Base-by-base conservation (phyloP, 2,329 filamentous ascomycete species). In the Ceratocystis variospora region DNA sequence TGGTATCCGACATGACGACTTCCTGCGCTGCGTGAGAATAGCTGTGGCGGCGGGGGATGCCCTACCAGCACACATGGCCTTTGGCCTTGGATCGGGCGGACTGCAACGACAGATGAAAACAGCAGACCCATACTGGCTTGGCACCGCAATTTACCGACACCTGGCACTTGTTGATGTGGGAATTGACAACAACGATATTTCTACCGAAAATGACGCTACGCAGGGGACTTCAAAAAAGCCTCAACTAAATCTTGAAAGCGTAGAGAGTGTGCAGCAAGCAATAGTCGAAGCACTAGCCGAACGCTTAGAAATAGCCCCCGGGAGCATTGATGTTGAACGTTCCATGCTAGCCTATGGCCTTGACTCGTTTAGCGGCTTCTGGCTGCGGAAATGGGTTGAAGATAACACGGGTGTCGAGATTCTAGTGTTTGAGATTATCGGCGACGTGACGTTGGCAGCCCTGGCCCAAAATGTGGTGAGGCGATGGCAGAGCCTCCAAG, bases 1-100 rank as follows among this genome's bases (percentile, higher is more conserved):
- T 69, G 81, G 80, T 45, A 80, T 82, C 37, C 76, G 80, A 2
- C 76, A 81, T 50, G 70, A 76, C 3, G 79, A 83, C 70, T 80
- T 81, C 63, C 73, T 80, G n/a, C 75, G 74, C 6, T 71, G 82
- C 17, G 66, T 83, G 6, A 75, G 76, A 33, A 75, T 77, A 19
- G 79, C 81, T 63, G 77, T 84, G 68, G 75, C 74, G 0, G 69
- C 70, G 0, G 69, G 70, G n/a, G 28, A 15, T 12, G 7, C 8
- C 17, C 73, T 77, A 44, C 81, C 80, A 0, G 69, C 78, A 0
- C 80, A 82, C 68, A 71, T 83, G 19, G 74, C 80, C n/a, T 77
- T 80, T 22, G 79, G 80, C 5, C 77, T 82, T 12, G 81, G 81
- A 10, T 83, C 81, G 0, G 81, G 81, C 19, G 81, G 81, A 0